Evolutionary conservation across 306 rosid genomes (phyloP).

Genomic region (Vigna radiata): DNA sequence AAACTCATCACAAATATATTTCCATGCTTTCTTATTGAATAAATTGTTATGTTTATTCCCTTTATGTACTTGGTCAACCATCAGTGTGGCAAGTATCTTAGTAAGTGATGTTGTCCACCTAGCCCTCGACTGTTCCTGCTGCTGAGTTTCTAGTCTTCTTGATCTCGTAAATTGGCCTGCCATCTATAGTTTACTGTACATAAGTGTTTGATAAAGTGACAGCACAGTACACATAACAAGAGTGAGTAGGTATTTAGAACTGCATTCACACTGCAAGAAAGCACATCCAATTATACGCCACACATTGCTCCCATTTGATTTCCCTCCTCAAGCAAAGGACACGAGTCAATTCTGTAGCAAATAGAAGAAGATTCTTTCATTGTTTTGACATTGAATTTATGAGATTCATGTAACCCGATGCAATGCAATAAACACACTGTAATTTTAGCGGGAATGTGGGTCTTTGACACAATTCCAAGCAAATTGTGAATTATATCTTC

Average conservation of each 20-base stretch:
- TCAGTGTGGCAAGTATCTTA: conserved; percentile 63
- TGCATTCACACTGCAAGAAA: neutral
- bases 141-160: conserved; percentile 55
- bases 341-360: neutral
- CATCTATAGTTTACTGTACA: conserved; percentile 55
- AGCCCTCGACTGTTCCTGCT: conserved; percentile 71
- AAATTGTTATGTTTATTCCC: conserved; percentile 62
- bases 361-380: neutral
- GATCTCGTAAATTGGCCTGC: conserved; percentile 57
- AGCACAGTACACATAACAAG: neutral
- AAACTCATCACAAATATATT: conserved; percentile 67
- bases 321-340: neutral
- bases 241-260: neutral
- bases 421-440: neutral
- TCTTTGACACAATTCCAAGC: conserved; percentile 1
- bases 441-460: neutral
- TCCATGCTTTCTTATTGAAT: conserved; percentile 79
- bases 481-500: neutral
- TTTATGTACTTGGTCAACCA: conserved; percentile 71
- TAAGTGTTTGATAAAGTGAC: conserved; percentile 13
- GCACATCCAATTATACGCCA: neutral
- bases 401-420: neutral
- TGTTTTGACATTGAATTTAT: neutral
- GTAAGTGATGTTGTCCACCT: conserved; percentile 73
- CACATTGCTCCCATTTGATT: neutral